Evolutionary conservation across 306 rosid genomes (phyloP), one percentile per base, ranked within the genome.

Genomic region (Malus orientalis): DNA sequence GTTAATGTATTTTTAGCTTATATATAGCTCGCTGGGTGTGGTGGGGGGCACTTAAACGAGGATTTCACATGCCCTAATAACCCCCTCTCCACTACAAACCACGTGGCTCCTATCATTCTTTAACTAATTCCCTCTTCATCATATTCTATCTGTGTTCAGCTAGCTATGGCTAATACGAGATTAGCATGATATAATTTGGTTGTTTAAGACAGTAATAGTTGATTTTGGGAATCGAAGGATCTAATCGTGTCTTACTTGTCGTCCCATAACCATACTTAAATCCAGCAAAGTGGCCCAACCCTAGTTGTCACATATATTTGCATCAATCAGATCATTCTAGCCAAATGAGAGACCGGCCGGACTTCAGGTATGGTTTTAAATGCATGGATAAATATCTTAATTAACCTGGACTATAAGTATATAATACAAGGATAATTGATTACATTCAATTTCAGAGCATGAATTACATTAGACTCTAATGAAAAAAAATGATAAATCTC

Each of bases 51-150:
- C 55, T 82, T 88, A 83, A 82, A 83, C 76, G 76, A 85, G 88
- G 81, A 58, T 85, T 88, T 89, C 97, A 89, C 97, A 83, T 93
- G 97, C 81, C 90, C 85, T 85, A 83, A 82, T 85, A 82, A 74
- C 86, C 88, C 63, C 61, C 70, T 70, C 81, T 72, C 80, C 75
- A 73, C 93, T 86, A 91, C 97, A 91, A 84, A 82, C 85, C 96
- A 93, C 91, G 89, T 89, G 96, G 74, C 75, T 70, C 68, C 25
- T 69, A 79, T 80, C 68, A 64, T 72, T 87, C 55, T 27, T 77
- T 44, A 27, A 62, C 30, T 62, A 29, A 13, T 61, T 29, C n/a
- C 67, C 73, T 42, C 82, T 80, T 58, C 81, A 61, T 61, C 11
- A 1, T 22, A 27, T 62, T 62, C 40, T 27, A 62, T 29, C 40